A percentile compares a stretch with the other conserved stretches of the same genome.
Evolutionary conservation across 371 early-diverging fungal species (phyloP).

Genomic region (Mucor lusitanicus): DNA sequence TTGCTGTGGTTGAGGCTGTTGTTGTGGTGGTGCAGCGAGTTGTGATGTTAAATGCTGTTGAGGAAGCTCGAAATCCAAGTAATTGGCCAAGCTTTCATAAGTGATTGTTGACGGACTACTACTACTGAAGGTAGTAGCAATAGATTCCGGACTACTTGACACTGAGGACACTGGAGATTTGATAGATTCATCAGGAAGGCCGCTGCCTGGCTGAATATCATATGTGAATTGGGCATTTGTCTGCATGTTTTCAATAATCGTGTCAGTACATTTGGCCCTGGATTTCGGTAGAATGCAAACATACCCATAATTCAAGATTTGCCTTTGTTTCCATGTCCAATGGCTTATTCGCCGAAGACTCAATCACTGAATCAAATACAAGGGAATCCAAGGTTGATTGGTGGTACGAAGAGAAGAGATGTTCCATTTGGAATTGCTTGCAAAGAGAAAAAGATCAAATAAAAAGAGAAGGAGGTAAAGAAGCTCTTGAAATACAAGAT

Average conservation of each 20-base stretch:
- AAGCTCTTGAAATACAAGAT: not conserved
- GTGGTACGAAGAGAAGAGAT: constrained; percentile 8
- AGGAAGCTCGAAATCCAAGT: constrained; percentile 44
- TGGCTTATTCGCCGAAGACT: not conserved
- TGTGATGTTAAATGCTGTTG: constrained; percentile 9
- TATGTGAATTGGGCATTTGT: constrained; percentile 64
- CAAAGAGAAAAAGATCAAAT: not conserved
- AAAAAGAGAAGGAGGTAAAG: not conserved
- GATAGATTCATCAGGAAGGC: constrained; percentile 29
- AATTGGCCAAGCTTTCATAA: constrained; percentile 44
- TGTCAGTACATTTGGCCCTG: not conserved
- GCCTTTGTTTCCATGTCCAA: constrained; percentile 12
- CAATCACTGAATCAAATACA: constrained; percentile 13
- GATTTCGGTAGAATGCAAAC: not conserved
- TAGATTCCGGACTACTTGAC: not conserved
- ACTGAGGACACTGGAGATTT: not conserved
- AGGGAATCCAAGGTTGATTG: constrained; percentile 8
- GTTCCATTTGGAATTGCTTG: constrained; percentile 2
- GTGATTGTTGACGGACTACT: constrained; percentile 21
- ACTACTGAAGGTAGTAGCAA: not conserved
- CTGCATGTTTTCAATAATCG: constrained; percentile 21
- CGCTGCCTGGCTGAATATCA: constrained; percentile 53
- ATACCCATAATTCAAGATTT: constrained; percentile 20
- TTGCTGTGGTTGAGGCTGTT: constrained; percentile 1
- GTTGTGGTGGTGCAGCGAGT: constrained; percentile 13